phyloP scores from a whole-genome alignment of 192 early-diverging fungal genomes.

The Piromyces sp. region DNA sequence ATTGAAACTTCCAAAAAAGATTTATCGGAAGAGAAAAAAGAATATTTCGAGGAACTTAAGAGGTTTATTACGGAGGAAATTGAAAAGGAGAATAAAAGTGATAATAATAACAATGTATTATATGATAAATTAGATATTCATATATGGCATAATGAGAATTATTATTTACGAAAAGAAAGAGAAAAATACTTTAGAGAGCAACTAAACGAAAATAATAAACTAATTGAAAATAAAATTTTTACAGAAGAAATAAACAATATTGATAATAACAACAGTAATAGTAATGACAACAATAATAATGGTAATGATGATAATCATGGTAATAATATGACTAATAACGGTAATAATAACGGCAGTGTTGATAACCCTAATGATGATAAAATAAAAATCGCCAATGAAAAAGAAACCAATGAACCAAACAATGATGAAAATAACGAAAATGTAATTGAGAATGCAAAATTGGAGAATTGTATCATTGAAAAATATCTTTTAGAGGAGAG shows the following conservation, averaged over 20 bases:
- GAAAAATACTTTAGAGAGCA: not conserved
- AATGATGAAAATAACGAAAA: not conserved
- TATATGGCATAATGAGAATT: not conserved
- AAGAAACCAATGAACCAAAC: not conserved
- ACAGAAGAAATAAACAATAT: not conserved
- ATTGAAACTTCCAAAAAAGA: not conserved
- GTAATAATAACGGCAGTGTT: not conserved
- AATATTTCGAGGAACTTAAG: not conserved
- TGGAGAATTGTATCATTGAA: not conserved
- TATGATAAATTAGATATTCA: not conserved
- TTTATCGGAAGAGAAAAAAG: not conserved
- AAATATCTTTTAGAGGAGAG: not conserved
- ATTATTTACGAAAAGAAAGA: not conserved
- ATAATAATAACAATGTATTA: not conserved
- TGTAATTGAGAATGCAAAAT: not conserved
- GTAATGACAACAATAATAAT: not conserved
- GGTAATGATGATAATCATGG: not conserved
- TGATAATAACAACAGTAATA: too few species aligned
- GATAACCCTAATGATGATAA: not conserved
- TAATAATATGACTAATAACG: not conserved
- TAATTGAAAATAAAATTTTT: not conserved
- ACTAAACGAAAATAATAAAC: not conserved
- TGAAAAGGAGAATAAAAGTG: not conserved
- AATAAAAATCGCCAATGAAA: not conserved
- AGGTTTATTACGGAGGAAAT: not conserved